These are phyloP conservation scores for Quercus robur DNA, from an alignment of 306 rosid genomes.

Conservation along the genomic window DNA sequence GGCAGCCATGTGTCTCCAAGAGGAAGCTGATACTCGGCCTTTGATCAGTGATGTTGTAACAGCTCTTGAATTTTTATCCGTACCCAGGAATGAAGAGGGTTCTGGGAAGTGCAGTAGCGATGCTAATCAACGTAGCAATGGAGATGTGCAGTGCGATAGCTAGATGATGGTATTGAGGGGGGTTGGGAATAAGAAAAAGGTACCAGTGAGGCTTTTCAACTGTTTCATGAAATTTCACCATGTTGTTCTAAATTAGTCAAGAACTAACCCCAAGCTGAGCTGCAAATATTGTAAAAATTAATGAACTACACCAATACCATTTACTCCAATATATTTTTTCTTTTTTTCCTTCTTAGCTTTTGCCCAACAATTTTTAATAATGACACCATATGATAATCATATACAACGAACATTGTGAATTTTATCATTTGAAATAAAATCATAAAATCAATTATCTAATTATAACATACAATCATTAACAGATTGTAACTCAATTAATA, in stretches of 20 bases:
- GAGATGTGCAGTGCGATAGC: slow-evolving; percentile 19
- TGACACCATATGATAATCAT: too few relatives aligned
- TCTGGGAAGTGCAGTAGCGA: slow-evolving; percentile 6
- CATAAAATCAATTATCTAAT: too few relatives aligned
- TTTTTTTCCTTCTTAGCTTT: too few relatives aligned
- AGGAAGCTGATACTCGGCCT: slow-evolving; percentile 70
- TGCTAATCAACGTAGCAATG: slow-evolving; percentile 18
- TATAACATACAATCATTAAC: too few relatives aligned
- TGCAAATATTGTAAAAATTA: too few relatives aligned
- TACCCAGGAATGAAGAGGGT: slow-evolving; percentile 22
- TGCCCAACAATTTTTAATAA: too few relatives aligned
- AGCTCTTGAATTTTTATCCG: slow-evolving; percentile 54
- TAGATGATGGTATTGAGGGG: slow-evolving; percentile 2
- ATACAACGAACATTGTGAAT: too few relatives aligned
- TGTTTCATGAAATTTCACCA: slow-evolving; percentile 8
- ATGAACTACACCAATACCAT: too few relatives aligned
- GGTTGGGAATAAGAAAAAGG: slow-evolving; percentile 7
- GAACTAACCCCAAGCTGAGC: too few relatives aligned
- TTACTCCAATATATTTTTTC: too few relatives aligned
- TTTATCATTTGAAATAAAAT: too few relatives aligned
- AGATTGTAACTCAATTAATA: too few relatives aligned
- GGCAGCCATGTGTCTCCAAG: slow-evolving; percentile 92
- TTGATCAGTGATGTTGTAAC: slow-evolving; percentile 82
- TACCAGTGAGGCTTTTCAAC: slow-evolving; percentile 15
- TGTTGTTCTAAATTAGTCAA: not conserved